Base-by-base conservation (phyloP, 306 rosid species). In the Mimosa pudica region DNA sequence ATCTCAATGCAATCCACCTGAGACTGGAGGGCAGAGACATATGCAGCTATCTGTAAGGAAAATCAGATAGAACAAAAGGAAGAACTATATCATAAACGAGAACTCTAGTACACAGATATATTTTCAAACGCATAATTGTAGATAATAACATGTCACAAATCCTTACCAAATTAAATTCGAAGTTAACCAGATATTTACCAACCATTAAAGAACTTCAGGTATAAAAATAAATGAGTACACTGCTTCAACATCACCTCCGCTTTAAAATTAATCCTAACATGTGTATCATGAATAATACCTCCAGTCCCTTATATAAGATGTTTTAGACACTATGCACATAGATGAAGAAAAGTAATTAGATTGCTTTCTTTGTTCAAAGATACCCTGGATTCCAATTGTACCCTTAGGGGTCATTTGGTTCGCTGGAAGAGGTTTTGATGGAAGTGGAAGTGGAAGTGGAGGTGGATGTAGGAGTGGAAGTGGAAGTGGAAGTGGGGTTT, bases 1-100 rank as follows among this genome's bases (percentile, higher is more conserved):
- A 94, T 91, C 92, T 94, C 98, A 44, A 94, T 77, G 76, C 98
- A 94, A 70, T 94, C 96, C 4, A 86, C 96, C 66, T 80, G 86
- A 84, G 96, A 87, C 44, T 33, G 76, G 78, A 94, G 84, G 55
- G 97, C 98, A 35, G 75, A 81, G 69, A 11, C 76, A 83, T 92
- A 94, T n/a, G 98, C 97, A 57, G 87, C 88, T 63, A 92, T 85
- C 98, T 94, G 78, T 41, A 8, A 73, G 68, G 13, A 81, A 33
- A 49, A 46, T 48, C 33, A 38, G 14, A 36, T 46, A 75, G 24
- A 38, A 4, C 6, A 70, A 24, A 30, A 20, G 4, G 32, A 75
- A 74, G 24, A 58, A 47, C 8, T 32, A 48, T n/a, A 12, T 57
- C 44, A 48, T 32, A 46, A 62, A 46, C 18, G 16, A 33, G 32